Evolutionary conservation across 345 rosid species (phyloP).

Genomic region (rapeseed (Brassica napus)): Da-Ae NC_063436.1:14218501-14219000

Average conservation of each 20-base stretch:
- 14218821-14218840: conserved; percentile 28
- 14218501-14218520: conserved; percentile 97
- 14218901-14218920: conserved; percentile 58
- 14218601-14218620: conserved; percentile 99
- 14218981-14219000: conserved; percentile 46
- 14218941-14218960: conserved; percentile 60
- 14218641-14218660: conserved; percentile 81
- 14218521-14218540: conserved; percentile 96
- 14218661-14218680: conserved; percentile 67
- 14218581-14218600: conserved; percentile 96
- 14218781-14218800: conserved; percentile 11
- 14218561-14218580: conserved; percentile 99
- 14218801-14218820: conserved; percentile 38
- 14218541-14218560: conserved; percentile 87
- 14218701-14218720: conserved; percentile 49
- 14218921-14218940: conserved; percentile 45
- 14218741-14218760: conserved; percentile 31
- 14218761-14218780: conserved; percentile 32
- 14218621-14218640: conserved; percentile 93
- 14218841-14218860: conserved; percentile 18
- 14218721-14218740: conserved; percentile 36
- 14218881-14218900: conserved; percentile 41
- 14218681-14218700: conserved; percentile 74
- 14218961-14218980: conserved; percentile 62
- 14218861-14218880: conserved; percentile 34